These are phyloP conservation scores for Petunia secreta DNA, from an alignment of 257 asterid genomes.

Conservation along the genomic window DNA sequence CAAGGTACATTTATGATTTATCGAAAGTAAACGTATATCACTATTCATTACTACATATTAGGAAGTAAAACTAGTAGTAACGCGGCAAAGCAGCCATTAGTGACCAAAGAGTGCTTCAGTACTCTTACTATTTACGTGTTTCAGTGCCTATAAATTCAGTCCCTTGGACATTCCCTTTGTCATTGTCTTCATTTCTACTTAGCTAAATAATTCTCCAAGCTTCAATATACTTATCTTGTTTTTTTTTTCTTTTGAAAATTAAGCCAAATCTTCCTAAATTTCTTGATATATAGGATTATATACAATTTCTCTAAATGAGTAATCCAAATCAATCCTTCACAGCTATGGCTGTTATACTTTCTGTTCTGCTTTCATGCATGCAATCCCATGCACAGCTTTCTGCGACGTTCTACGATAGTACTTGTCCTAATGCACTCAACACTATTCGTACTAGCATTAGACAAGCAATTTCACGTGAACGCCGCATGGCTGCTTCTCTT, in stretches of 20 bases:
- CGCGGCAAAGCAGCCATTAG: slow-evolving; percentile 11
- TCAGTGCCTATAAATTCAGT: slow-evolving; percentile 15
- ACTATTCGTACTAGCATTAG: neutral
- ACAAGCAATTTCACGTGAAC: slow-evolving; percentile 5
- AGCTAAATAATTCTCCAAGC: neutral
- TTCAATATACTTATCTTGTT: too few relatives aligned
- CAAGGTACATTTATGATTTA: too few relatives aligned
- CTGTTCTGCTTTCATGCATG: neutral
- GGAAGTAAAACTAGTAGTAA: neutral
- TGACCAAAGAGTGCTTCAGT: neutral
- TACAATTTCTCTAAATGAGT: neutral
- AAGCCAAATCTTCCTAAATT: neutral
- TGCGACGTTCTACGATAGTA: neutral
- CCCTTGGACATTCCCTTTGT: slow-evolving; percentile 7
- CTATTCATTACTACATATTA: neutral
- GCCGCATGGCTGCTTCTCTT: slow-evolving; percentile 3
- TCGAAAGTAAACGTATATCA: too few relatives aligned
- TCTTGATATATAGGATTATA: neutral
- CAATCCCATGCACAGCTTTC: slow-evolving; percentile 19
- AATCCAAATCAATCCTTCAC: neutral
- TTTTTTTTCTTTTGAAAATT: too few relatives aligned
- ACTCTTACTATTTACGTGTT: neutral
- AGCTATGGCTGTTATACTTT: neutral
- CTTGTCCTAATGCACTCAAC: slow-evolving; percentile 11
- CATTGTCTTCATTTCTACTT: neutral